Evolutionary conservation across 768 basidiomycete species (phyloP), one percentile per base, ranked within the genome.

Genomic region (Serendipita indica): DNA sequence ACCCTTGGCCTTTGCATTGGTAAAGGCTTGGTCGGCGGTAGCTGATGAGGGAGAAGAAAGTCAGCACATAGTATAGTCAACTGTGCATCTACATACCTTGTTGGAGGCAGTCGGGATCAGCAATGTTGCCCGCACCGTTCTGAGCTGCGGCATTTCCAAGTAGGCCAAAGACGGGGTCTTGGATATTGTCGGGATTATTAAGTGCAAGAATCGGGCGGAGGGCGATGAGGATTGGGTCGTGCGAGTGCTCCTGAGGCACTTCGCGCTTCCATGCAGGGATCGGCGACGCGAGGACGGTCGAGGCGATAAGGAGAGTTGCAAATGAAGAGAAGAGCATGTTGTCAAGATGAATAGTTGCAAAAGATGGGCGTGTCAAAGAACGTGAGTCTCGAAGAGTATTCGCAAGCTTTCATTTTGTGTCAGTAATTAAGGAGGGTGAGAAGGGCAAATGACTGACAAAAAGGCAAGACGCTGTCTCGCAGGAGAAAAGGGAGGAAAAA

Each of bases 191-290:
- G 3, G 83, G 81, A 67, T 85, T 85, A 72, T 82, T 78, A 60
- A 74, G 63, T 32, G 66, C 66, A 57, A 83, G 71, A 57, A 69
- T 73, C 7, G 71, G 64, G 39, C 75, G 72, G 43, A 83, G 79
- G 58, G 77, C 68, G 3, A 73, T 75, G 61, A 83, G 69, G 67
- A 80, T 75, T 57, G 70, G 68, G 64, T 83, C 76, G 66, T 85
- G 82, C 12, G 81, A 82, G 71, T 83, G 81, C 67, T 84, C 82
- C 73, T 83, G 81, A 22, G 81, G 81, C 28, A 82, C 81, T 68
- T 82, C 81, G 62, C 81, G 78, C 62, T 73, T 74, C 45, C 45
- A 46, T 46, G 16, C 22, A 12, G 45, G 45, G 14, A 46, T 20
- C 12, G 45, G 45, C 2, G 45, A 10, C 12, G 45, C 45, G 13